Evolutionary conservation across 1,284 basidiomycete genomes (phyloP).

Genomic region (Sparassis latifolia): DNA sequence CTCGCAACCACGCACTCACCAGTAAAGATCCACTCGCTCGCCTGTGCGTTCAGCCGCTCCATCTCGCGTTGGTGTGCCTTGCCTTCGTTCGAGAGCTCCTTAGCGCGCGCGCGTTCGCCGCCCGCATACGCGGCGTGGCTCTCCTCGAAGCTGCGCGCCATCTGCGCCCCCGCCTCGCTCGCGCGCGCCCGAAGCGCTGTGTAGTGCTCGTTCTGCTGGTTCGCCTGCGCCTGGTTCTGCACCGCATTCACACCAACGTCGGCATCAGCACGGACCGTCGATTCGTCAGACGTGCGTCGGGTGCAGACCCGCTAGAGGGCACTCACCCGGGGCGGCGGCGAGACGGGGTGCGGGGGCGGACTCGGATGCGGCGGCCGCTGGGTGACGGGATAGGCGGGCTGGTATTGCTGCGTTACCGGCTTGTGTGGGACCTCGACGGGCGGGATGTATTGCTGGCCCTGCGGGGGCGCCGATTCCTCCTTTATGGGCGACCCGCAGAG

Average conservation of each 20-base stretch:
- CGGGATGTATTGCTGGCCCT: too few species aligned
- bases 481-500: too few species aligned
- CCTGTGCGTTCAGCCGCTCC: conserved; percentile 79
- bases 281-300: too few species aligned
- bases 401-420: background rate
- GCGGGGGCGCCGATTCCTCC: too few species aligned
- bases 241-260: background rate
- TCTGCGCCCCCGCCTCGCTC: conserved; percentile 65
- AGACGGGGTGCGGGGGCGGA: background rate
- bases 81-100: conserved; percentile 79
- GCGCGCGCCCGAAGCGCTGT: conserved; percentile 64
- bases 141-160: conserved; percentile 63
- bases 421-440: conserved; percentile 1
- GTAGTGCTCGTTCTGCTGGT: conserved; percentile 70
- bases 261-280: too few species aligned
- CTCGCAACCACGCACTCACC: conserved; percentile 36
- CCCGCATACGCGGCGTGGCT: conserved; percentile 62
- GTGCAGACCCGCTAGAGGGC: too few species aligned
- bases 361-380: background rate
- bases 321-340: background rate
- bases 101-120: conserved; percentile 77
- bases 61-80: conserved; percentile 78
- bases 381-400: background rate
- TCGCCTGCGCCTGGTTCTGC: conserved; percentile 51
- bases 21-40: conserved; percentile 84